A percentile compares a stretch with the other conserved stretches of the same genome.
Conservation (phyloP, 2,329 filamentous ascomycete species). For the Pseudocercospora vitis region DNA sequence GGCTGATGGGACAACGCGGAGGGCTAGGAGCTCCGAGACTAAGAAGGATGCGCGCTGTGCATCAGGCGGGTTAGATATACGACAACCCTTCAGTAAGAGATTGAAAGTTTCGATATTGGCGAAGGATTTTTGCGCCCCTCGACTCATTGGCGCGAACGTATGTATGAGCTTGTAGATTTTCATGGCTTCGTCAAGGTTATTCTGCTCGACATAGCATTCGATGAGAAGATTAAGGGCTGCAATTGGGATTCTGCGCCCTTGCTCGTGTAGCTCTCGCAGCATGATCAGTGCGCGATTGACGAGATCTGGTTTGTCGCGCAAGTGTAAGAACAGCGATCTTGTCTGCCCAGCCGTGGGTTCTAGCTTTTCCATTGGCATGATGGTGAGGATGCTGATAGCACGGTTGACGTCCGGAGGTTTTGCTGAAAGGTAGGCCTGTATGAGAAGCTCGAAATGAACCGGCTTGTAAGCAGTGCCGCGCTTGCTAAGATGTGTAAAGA, state of each 20-base stretch:
- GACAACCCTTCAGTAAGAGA: conserved; percentile 44
- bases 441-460: conserved; percentile 77
- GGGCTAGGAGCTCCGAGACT: conserved; percentile 60
- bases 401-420: conserved; percentile 58
- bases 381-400: conserved; percentile 68
- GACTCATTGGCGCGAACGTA: conserved; percentile 35
- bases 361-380: conserved; percentile 68
- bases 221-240: conserved; percentile 55
- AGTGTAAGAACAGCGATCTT: conserved; percentile 59
- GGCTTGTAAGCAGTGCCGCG: conserved; percentile 59
- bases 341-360: conserved; percentile 61
- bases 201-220: conserved; percentile 50
- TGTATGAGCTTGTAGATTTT: conserved; percentile 63
- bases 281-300: conserved; percentile 55
- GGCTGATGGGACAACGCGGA: conserved; percentile 55
- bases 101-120: conserved; percentile 60
- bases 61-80: conserved; percentile 35
- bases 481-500: conserved; percentile 64
- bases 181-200: conserved; percentile 53
- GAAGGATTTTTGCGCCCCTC: conserved; percentile 30
- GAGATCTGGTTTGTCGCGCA: conserved; percentile 51
- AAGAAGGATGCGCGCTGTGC: conserved; percentile 62
- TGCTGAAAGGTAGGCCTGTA: conserved; percentile 65
- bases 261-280: conserved; percentile 57
- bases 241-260: conserved; percentile 53